These are phyloP conservation scores for Trametes meyenii DNA, from an alignment of 768 basidiomycete species.

Conservation along the genomic window DNA sequence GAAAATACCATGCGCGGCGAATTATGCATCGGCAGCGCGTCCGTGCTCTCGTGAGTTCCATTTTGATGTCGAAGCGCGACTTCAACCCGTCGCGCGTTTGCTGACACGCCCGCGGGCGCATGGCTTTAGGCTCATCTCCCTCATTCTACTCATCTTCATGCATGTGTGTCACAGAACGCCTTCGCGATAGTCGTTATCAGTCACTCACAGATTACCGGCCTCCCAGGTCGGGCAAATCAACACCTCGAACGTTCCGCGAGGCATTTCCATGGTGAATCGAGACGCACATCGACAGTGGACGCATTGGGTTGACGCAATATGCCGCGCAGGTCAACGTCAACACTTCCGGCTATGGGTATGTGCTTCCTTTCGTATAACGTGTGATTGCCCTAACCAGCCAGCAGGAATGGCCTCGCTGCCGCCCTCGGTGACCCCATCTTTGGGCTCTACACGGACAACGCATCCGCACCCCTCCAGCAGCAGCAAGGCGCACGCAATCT, in stretches of 20 bases:
- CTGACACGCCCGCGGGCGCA: slow-evolving; percentile 7
- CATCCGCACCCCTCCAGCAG: slow-evolving; percentile 59
- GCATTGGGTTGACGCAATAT: slow-evolving; percentile 29
- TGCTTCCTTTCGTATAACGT: neutral
- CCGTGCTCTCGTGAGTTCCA: slow-evolving; percentile 66
- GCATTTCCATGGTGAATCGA: slow-evolving; percentile 68
- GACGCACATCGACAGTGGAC: slow-evolving; percentile 15
- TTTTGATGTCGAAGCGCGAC: slow-evolving; percentile 1
- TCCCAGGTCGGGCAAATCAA: slow-evolving; percentile 80
- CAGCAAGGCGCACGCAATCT: slow-evolving; percentile 64
- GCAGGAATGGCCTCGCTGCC: slow-evolving; percentile 52
- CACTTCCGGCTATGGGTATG: slow-evolving; percentile 72
- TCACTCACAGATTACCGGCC: slow-evolving; percentile 12
- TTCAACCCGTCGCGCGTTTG: neutral
- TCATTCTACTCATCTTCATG: slow-evolving; percentile 73
- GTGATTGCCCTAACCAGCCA: slow-evolving; percentile 5
- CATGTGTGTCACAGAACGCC: slow-evolving; percentile 56
- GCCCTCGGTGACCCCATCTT: slow-evolving; percentile 60
- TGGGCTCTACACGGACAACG: slow-evolving; percentile 68
- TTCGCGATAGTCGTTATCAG: slow-evolving; percentile 16
- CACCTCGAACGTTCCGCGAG: slow-evolving; percentile 69
- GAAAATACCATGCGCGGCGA: slow-evolving; percentile 63
- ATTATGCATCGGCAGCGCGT: slow-evolving; percentile 72
- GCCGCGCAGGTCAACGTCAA: slow-evolving; percentile 62
- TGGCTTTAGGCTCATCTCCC: slow-evolving; percentile 47